Evolutionary conservation across 2,329 filamentous ascomycete genomes (phyloP), one percentile per base, ranked within the genome.

Genomic region (Colletotrichum tropicale): DNA sequence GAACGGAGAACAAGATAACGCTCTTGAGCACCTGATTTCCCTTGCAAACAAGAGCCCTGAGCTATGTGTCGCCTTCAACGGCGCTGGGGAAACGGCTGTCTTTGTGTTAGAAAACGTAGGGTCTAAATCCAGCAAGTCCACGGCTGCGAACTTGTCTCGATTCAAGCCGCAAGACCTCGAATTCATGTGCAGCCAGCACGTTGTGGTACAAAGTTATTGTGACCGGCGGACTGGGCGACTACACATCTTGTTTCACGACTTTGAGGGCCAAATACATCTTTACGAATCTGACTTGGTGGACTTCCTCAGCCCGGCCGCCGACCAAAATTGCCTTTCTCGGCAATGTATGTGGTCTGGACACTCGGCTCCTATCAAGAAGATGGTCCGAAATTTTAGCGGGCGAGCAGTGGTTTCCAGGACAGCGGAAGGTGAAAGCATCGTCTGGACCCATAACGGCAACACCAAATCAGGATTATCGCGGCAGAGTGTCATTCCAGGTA

Each of bases 21-120:
- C 94, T 8, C 87, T 98, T 66, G 93, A 97, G 79, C 95, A 98
- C 81, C 87, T 98, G 7, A 94, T 98, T 58, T 94, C 96, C 78
- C 90, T 98, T 79, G 95, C 95, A 12, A 97, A 96, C 77, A 93
- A 93, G 68, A 94, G 91, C 71, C 95, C 96, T 0, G 97, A 99
- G 82, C 91, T 99, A 4, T 97, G 96, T 78, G 89, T 98, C 28
- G 92, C 96, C 10, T 88, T 98, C 64, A 95, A 98, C 83, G 93
- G 93, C n/a, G 88, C 90, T 64, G 96, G 96, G 2, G 93, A 93
- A 78, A 95, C 98, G 94, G 96, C 95, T 55, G 95, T 95, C 0
- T 98, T 96, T 95, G 96, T 95, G 1, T 86, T 99, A 71, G 96
- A 98, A 83, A 96, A 96, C 81, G 91, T 98, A 24, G 93, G 94